Conservation (phyloP, 1,139 yeast genomes). For the Candida mesenterica region DNA sequence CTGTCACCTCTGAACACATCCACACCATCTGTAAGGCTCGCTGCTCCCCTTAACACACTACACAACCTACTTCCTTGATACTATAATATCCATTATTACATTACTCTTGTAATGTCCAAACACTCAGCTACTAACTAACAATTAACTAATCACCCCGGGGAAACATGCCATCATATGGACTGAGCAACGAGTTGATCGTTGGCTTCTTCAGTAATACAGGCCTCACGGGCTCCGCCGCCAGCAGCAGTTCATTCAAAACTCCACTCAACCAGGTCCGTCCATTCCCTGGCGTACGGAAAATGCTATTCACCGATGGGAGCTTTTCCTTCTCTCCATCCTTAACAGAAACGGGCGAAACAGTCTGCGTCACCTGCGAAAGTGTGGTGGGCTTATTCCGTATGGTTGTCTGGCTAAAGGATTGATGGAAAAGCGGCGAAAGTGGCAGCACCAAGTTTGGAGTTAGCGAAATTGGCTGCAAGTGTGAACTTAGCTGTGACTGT, state of each 20-base stretch:
- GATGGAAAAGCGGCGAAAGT: conserved; percentile 43
- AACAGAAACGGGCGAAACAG: no score
- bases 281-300: conserved; percentile 7
- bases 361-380: neutral
- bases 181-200: conserved; percentile 34
- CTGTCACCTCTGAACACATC: no score
- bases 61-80: no score
- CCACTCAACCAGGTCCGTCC: conserved; percentile 9
- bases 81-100: no score
- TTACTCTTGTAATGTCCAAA: no score
- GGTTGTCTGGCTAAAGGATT: conserved; percentile 31
- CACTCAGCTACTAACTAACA: no score
- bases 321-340: conserved; percentile 4
- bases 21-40: no score
- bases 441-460: conserved; percentile 40
- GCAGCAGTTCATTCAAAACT: conserved; percentile 10
- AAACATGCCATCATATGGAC: conserved; percentile 9
- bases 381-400: conserved; percentile 6
- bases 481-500: no score
- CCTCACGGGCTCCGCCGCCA: neutral
- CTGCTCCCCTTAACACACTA: no score
- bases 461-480: conserved; percentile 11
- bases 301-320: conserved; percentile 14
- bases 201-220: conserved; percentile 20
- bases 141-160: no score